Percentiles rank a stretch among this genome's conserved stretches.
Evolutionary conservation across 257 asterid genomes (phyloP).

Genomic region (Plantago major): DNA sequence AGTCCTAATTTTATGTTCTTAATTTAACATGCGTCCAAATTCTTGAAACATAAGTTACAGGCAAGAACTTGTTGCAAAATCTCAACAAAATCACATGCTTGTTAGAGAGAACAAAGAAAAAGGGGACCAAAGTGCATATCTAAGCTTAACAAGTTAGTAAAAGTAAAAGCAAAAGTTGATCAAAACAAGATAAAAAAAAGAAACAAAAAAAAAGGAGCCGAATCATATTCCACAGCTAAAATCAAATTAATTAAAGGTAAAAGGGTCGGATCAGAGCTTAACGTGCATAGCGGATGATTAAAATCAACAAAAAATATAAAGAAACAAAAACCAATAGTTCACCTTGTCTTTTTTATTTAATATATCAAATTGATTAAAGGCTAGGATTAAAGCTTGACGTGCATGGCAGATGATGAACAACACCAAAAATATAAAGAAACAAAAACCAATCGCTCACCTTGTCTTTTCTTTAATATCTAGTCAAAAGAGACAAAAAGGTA

Average conservation of each 20-base stretch:
- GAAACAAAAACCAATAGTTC: constrained; percentile 33
- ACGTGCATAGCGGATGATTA: constrained; percentile 19
- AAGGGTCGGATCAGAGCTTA: constrained; percentile 23
- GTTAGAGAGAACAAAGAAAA: constrained; percentile 16
- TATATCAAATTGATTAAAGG: too few relatives aligned
- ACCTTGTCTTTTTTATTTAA: constrained; percentile 28
- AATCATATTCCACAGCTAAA: constrained; percentile 25
- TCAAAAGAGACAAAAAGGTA: constrained; percentile 29
- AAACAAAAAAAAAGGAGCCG: too few relatives aligned
- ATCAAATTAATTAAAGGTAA: constrained; percentile 23
- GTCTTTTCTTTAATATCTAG: constrained; percentile 29
- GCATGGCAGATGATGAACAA: constrained; percentile 17
- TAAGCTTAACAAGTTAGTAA: constrained; percentile 17
- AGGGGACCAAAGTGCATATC: constrained; percentile 11
- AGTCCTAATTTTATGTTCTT: too few relatives aligned
- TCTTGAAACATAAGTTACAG: constrained; percentile 4
- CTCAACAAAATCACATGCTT: constrained; percentile 12
- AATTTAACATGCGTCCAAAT: constrained; percentile 5
- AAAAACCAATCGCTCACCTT: constrained; percentile 33
- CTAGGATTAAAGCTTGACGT: too few relatives aligned
- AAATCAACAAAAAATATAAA: constrained; percentile 28
- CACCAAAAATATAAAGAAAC: constrained; percentile 32
- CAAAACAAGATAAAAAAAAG: constrained; percentile 31
- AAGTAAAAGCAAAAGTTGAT: constrained; percentile 33
- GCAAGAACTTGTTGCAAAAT: background rate